Evolutionary conservation across 164 flowering plant species (phyloP), one percentile per base, ranked within the genome.

Genomic region (Buxus sempervirens): DNA sequence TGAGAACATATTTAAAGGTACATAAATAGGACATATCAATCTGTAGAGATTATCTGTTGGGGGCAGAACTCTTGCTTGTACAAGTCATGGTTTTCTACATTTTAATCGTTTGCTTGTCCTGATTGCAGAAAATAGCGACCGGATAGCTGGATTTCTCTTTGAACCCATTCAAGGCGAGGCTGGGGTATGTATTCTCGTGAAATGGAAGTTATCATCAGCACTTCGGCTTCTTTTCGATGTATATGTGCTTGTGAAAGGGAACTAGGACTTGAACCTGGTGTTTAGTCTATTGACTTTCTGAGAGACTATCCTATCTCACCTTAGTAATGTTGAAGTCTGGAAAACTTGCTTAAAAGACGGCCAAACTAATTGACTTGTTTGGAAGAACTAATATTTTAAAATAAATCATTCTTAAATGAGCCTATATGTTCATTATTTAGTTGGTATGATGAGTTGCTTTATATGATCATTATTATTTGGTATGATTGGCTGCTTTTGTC

Each of bases 121-220:
- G 21, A 48, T 38, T 81, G 79, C 95, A 96, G 99, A 86, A 72
- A 73, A 78, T 58, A 98, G 97, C 70, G 86, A 91, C 62, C 76
- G 60, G 58, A 88, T 93, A 45, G 99, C 99, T 72, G 99, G 90
- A 70, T 96, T 93, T 82, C 79, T 96, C 42, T 96, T 96, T 79
- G 99, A 96, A 78, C 99, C 99, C 45, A 96, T 96, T 71, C 99
- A 96, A 82, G 99, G 99, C 61, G 99, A 96, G 80, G 99, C 99
- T 54, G 99, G 99, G 87, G 96, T 96, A 90, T 69, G 87, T 66
- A 20, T 21, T 2, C 60, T 22, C 42, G 16, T 32, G 25, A 57
- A 23, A 15, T 9, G 28, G 62, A 70, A 56, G 8, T 6, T 63
- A 23, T 68, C 41, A 65, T 41, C 16, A 28, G 1, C n/a, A 41